These are phyloP conservation scores for Misopates orontium DNA, from an alignment of 257 asterid species.

Conservation along the genomic window DNA sequence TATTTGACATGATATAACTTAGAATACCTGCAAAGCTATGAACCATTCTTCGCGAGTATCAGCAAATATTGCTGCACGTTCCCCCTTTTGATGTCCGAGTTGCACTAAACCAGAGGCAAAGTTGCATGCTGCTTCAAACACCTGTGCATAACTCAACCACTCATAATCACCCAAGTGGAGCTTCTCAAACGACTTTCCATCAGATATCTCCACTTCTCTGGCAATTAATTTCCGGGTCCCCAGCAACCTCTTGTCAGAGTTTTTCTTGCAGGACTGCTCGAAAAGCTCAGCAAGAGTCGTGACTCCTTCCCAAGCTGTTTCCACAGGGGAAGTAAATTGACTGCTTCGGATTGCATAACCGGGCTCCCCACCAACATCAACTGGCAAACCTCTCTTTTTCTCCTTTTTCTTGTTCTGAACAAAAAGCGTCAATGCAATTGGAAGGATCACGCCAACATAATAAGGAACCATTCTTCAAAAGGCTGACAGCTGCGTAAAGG, in stretches of 20 bases:
- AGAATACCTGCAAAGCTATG: conserved; percentile 82
- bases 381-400: conserved; percentile 74
- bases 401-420: conserved; percentile 58
- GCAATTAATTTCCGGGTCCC: conserved; percentile 82
- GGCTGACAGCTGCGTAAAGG: conserved; percentile 22
- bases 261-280: conserved; percentile 70
- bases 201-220: conserved; percentile 62
- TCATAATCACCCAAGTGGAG: conserved; percentile 92
- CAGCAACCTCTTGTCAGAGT: conserved; percentile 49
- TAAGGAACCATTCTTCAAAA: conserved; percentile 68
- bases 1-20: conserved; percentile 11
- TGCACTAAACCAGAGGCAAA: conserved; percentile 83
- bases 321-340: conserved; percentile 66
- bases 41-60: conserved; percentile 97
- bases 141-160: conserved; percentile 85
- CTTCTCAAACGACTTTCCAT: conserved; percentile 93
- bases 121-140: conserved; percentile 73
- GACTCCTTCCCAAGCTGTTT: conserved; percentile 94
- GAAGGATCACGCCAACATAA: conserved; percentile 67
- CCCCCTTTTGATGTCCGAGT: conserved; percentile 88
- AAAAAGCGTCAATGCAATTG: conserved; percentile 67
- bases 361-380: conserved; percentile 75
- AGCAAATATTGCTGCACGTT: conserved; percentile 93
- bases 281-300: conserved; percentile 94
- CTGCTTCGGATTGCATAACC: conserved; percentile 71